phyloP scores from a whole-genome alignment of 2,329 filamentous ascomycete genomes.

The Fusarium sp. region DNA sequence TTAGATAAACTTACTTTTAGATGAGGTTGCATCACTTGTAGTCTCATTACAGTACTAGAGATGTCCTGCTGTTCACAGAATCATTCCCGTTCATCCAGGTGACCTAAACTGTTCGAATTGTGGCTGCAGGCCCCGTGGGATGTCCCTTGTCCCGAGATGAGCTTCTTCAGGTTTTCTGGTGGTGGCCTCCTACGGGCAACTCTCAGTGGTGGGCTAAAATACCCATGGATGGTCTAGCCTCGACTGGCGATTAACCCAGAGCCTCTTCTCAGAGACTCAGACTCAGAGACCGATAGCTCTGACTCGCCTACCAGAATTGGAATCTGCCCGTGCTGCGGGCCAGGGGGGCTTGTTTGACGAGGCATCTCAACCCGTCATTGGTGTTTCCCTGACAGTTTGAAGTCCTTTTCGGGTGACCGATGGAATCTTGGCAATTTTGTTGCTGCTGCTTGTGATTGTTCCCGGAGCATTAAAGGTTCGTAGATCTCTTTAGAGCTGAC shows the following conservation, averaged over 20 bases:
- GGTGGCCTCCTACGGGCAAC: background rate
- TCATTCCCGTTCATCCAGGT: conserved; percentile 2
- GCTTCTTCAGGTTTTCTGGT: conserved; percentile 10
- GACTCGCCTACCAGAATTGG: conserved; percentile 24
- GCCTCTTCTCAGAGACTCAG: background rate
- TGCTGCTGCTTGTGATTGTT: background rate
- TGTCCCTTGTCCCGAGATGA: conserved; percentile 26
- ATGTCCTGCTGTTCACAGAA: background rate
- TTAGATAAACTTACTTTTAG: background rate
- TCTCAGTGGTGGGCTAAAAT: conserved; percentile 27
- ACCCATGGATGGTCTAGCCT: conserved; percentile 21
- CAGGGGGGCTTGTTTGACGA: background rate
- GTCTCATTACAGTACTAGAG: background rate
- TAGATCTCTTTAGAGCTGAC: background rate
- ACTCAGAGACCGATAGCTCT: conserved; percentile 14
- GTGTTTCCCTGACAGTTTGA: conserved; percentile 8
- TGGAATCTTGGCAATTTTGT: conserved; percentile 3
- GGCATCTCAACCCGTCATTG: background rate
- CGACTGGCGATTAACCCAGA: conserved; percentile 10
- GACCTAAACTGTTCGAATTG: background rate
- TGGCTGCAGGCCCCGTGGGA: conserved; percentile 19
- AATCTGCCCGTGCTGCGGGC: conserved; percentile 4
- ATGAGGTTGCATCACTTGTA: background rate
- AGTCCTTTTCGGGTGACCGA: conserved; percentile 22
- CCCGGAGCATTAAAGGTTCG: background rate